These are phyloP conservation scores for Penicillium vulpinum DNA, from an alignment of 2,329 filamentous ascomycete genomes.

Conservation along the genomic window DNA sequence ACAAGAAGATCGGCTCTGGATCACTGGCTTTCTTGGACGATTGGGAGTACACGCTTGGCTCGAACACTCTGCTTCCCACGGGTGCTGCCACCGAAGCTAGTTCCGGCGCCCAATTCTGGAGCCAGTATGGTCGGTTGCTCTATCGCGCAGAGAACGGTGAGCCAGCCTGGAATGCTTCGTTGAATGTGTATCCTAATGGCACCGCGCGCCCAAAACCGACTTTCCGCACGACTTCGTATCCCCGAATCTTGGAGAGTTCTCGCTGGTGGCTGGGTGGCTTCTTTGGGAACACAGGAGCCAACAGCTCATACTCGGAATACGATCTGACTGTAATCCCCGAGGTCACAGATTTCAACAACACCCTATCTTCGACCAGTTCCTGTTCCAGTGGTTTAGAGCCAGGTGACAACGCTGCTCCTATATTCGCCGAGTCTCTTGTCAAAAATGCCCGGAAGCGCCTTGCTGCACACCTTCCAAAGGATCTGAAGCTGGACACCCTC, in stretches of 20 bases:
- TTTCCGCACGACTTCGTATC: conserved; percentile 55
- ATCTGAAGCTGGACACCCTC: conserved; percentile 50
- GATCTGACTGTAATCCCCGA: conserved; percentile 54
- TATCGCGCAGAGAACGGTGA: conserved; percentile 52
- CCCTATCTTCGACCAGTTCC: conserved; percentile 45
- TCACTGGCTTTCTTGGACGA: conserved; percentile 54
- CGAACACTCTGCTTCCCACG: conserved; percentile 48
- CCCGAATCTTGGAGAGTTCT: conserved; percentile 54
- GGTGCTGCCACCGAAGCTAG: conserved; percentile 54
- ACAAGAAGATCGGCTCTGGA: conserved; percentile 42
- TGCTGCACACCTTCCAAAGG: conserved; percentile 47
- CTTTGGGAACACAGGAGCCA: conserved; percentile 28
- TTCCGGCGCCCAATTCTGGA: conserved; percentile 55
- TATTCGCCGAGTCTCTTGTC: conserved; percentile 50
- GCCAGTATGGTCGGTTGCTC: conserved; percentile 55
- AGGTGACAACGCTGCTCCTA: conserved; percentile 27
- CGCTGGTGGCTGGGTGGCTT: conserved; percentile 46
- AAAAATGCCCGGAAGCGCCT: conserved; percentile 47
- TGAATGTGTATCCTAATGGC: conserved; percentile 44
- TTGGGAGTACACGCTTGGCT: conserved; percentile 51
- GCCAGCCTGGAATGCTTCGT: conserved; percentile 47
- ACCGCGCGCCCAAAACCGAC: conserved; percentile 52
- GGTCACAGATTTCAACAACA: conserved; percentile 53
- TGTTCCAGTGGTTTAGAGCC: conserved; percentile 31
- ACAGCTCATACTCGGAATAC: conserved; percentile 25